Conservation (phyloP, 2,329 filamentous ascomycete genomes). For the Colletotrichum godetiae region DNA sequence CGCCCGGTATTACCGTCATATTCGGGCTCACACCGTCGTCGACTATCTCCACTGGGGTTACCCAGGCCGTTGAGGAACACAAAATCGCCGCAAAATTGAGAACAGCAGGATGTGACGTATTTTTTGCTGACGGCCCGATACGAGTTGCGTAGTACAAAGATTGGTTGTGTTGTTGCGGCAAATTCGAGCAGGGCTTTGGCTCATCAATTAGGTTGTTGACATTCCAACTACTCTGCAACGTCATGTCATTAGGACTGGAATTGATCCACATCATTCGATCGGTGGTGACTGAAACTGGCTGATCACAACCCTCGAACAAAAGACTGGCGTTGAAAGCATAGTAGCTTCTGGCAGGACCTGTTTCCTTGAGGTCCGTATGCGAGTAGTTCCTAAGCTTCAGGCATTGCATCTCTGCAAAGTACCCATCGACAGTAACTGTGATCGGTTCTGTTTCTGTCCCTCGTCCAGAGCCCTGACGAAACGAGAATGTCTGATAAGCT, state of each 20-base stretch:
- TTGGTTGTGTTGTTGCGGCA: slow-evolving; percentile 13
- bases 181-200: slow-evolving; percentile 3
- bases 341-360: too few species aligned
- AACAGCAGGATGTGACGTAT: background rate
- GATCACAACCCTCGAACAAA: background rate
- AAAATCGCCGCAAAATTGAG: slow-evolving; percentile 3
- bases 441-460: slow-evolving; percentile 3
- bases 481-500: slow-evolving; percentile 21
- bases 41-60: background rate
- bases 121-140: background rate
- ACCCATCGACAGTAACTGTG: slow-evolving; percentile 2
- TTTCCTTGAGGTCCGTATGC: background rate
- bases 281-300: background rate
- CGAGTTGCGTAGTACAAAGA: slow-evolving; percentile 1
- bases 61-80: slow-evolving; percentile 14
- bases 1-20: background rate
- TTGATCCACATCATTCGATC: background rate
- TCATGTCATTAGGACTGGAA: background rate
- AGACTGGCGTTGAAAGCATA: too few species aligned
- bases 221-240: background rate
- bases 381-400: background rate
- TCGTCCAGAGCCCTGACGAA: background rate
- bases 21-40: slow-evolving; percentile 15
- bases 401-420: background rate
- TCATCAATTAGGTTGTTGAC: background rate